phyloP scores from a whole-genome alignment of 768 basidiomycete species.

The Tulasnella sp. region DNA sequence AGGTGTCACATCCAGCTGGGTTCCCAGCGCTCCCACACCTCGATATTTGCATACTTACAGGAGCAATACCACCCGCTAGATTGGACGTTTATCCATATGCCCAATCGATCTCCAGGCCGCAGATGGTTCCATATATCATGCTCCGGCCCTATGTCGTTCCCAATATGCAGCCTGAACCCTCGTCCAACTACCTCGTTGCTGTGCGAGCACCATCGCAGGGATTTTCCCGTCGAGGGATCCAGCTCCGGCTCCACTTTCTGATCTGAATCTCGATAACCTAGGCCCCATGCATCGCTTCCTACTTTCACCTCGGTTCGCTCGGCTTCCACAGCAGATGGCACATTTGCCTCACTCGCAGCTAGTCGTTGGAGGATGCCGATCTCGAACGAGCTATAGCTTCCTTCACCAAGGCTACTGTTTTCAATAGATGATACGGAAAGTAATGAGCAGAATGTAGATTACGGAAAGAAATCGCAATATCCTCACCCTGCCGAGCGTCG shows the following conservation, averaged over 20 bases:
- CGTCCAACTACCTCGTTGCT: background rate
- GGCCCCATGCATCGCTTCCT: too few relatives aligned
- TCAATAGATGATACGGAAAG: background rate
- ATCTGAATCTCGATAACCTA: too few relatives aligned
- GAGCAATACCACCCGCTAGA: background rate
- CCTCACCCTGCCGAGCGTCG: slow-evolving; percentile 7
- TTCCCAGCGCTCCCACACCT: background rate
- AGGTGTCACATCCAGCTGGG: background rate
- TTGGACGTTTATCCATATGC: slow-evolving; percentile 3
- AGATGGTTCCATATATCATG: slow-evolving; percentile 2
- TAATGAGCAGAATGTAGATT: background rate
- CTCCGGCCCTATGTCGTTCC: background rate
- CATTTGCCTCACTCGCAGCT: too few relatives aligned
- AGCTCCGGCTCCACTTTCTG: too few relatives aligned
- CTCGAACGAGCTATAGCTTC: slow-evolving; percentile 10
- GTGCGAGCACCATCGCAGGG: background rate
- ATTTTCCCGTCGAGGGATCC: too few relatives aligned
- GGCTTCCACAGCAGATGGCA: too few relatives aligned
- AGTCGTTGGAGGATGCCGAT: background rate
- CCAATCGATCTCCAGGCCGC: slow-evolving; percentile 6
- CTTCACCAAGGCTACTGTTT: background rate
- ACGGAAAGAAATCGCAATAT: background rate
- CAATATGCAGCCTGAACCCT: background rate
- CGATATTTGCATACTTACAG: background rate
- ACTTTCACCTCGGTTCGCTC: too few relatives aligned